These are phyloP conservation scores for Ceratocystis variospora DNA, from an alignment of 2,329 filamentous ascomycete genomes.

Conservation along the genomic window DNA sequence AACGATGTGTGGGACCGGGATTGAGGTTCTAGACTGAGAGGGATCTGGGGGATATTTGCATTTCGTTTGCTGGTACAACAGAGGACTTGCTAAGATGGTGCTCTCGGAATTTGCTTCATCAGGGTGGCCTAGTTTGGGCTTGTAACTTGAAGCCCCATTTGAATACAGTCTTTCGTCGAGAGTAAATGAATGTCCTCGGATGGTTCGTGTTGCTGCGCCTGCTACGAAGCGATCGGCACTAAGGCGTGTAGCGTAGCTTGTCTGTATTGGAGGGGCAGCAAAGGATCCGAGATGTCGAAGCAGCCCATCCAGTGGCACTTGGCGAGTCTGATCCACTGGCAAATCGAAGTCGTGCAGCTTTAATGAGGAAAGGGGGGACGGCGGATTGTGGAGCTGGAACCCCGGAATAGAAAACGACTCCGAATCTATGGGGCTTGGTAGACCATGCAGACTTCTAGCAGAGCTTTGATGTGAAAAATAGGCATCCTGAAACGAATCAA, in stretches of 20 bases:
- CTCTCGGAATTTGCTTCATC: too few relatives aligned
- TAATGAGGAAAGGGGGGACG: background rate
- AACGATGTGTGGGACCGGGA: too few relatives aligned
- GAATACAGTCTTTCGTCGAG: background rate
- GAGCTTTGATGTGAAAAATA: background rate
- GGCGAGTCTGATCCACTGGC: background rate
- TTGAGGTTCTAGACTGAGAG: too few relatives aligned
- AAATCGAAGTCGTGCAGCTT: background rate
- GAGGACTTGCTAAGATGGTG: too few relatives aligned
- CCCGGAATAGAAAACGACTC: background rate
- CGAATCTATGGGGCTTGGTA: background rate
- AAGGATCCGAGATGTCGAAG: background rate
- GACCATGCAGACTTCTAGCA: background rate
- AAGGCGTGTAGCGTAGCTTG: conserved; percentile 4
- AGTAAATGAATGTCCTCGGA: background rate
- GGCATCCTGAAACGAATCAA: background rate
- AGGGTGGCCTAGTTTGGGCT: too few relatives aligned
- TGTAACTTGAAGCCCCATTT: background rate
- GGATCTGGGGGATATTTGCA: too few relatives aligned
- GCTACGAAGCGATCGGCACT: conserved; percentile 12
- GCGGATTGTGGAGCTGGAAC: background rate
- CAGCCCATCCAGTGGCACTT: conserved; percentile 4
- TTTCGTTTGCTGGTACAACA: too few relatives aligned
- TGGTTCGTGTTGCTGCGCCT: background rate
- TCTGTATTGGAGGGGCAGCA: background rate